Evolutionary conservation across 768 basidiomycete species (phyloP), one percentile per base, ranked within the genome.

Genomic region (Lentinula guzmanii): DNA sequence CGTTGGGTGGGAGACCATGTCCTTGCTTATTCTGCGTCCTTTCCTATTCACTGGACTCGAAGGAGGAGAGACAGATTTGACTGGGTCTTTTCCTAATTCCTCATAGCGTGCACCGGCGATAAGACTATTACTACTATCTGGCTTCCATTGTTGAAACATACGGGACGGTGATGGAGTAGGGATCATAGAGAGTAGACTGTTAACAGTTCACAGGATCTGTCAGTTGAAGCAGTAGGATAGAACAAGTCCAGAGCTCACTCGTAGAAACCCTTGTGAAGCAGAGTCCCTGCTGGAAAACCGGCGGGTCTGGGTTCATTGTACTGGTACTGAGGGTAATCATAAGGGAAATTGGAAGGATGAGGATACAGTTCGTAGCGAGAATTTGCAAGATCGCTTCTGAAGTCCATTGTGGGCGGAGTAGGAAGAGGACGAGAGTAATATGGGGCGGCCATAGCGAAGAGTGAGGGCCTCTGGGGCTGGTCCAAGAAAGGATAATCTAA

Each of bases 181-280:
- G 65, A 91, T 89, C 77, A 91, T 82, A 28, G 90, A 80, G 41
- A 92, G 79, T 34, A 93, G 81, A 77, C 55, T 56, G 35, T 54
- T 35, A 4, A 13, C 34, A 9, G 3, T 24, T 39, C 37, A 13
- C 46, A 43, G 13, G 5, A n/a, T 43, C 16, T 18, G 21, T 34
- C 13, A 52, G 34, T 4, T 31, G 3, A 33, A 34, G 28, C 11
- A 16, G 16, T 35, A 13, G 37, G 13, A 39, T 6, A 11, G 39
- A 13, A 13, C 10, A 10, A 21, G 10, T 37, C 13, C 0, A 24
- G 37, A 24, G 21, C 55, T 21, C 31, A 56, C 55, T 92, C 90
- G 74, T 91, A 93, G 79, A 93, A 93, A n/a, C 91, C 93, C 65
- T 91, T 89, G 81, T 94, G 91, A 42, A 93, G 76, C 57, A 93